These are phyloP conservation scores for Bjerkandera adusta DNA, from an alignment of 1,284 basidiomycete genomes.

Conservation along the genomic window DNA sequence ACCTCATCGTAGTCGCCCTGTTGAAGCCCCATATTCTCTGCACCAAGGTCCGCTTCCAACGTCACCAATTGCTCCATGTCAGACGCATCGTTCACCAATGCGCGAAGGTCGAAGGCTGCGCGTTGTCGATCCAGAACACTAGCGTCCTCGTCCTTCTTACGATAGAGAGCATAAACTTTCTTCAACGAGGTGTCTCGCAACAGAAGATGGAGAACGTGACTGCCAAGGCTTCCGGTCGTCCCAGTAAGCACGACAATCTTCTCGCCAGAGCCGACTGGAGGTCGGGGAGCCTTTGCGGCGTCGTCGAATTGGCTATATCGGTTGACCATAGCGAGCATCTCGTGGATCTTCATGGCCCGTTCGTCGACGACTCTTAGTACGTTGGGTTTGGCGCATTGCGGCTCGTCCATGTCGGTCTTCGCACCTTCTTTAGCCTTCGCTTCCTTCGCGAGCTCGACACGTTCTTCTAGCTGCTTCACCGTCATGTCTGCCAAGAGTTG, in stretches of 20 bases:
- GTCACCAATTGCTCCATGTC: constrained; percentile 24
- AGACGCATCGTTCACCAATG: constrained; percentile 23
- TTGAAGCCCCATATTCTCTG: constrained; percentile 22
- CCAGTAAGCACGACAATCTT: constrained; percentile 35
- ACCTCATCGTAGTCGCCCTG: constrained; percentile 25
- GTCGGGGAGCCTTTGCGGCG: constrained; percentile 20
- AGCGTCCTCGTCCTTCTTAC: constrained; percentile 19
- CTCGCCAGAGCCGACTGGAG: too few species aligned
- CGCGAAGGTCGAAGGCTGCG: constrained; percentile 25
- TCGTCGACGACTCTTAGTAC: too few species aligned
- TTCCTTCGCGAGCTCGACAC: too few species aligned
- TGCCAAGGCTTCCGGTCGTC: constrained; percentile 34
- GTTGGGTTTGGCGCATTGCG: too few species aligned
- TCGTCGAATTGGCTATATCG: constrained; percentile 31
- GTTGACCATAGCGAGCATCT: constrained; percentile 29
- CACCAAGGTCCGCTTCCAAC: constrained; percentile 26
- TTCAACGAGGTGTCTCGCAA: constrained; percentile 18
- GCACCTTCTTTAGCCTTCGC: too few species aligned
- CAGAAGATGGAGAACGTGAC: constrained; percentile 28
- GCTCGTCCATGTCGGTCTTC: too few species aligned
- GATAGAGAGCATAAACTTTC: constrained; percentile 33
- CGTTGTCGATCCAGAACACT: constrained; percentile 24
- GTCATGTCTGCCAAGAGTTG: too few species aligned
- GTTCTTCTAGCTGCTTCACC: too few species aligned
- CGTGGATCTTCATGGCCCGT: too few species aligned